Evolutionary conservation across 176 grass and related monocot species (phyloP).

Genomic region (Coix lacrymajobi): DNA sequence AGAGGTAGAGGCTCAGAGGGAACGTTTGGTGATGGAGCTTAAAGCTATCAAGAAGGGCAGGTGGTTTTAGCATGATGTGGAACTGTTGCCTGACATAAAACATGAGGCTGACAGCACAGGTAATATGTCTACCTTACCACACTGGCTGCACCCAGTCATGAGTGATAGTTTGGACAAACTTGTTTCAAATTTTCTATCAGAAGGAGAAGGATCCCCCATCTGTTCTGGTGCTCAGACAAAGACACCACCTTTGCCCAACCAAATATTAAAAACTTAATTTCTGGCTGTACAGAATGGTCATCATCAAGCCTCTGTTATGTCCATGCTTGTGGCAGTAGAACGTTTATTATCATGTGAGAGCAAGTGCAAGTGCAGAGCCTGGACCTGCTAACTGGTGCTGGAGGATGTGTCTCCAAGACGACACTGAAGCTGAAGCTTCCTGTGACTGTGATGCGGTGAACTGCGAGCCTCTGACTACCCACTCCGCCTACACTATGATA

Average conservation of each 20-base stretch:
- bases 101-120: conserved; percentile 30
- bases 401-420: conserved; percentile 7
- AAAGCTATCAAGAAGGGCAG: conserved; percentile 68
- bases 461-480: conserved; percentile 19
- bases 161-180: conserved; percentile 23
- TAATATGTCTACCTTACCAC: conserved; percentile 8
- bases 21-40: conserved; percentile 82
- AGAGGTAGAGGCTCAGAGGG: conserved; percentile 83
- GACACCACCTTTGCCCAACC: background rate
- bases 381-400: conserved; percentile 14
- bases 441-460: background rate
- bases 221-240: background rate
- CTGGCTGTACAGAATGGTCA: conserved; percentile 21
- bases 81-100: conserved; percentile 21
- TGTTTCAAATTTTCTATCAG: background rate
- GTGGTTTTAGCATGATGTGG: conserved; percentile 58
- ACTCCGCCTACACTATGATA: background rate
- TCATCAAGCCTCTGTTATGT: background rate
- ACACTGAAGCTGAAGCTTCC: background rate
- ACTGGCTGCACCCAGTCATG: background rate
- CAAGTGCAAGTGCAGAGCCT: conserved; percentile 8
- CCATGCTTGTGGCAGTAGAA: background rate
- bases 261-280: background rate
- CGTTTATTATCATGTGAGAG: conserved; percentile 13
- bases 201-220: background rate